phyloP scores from a whole-genome alignment of 495 filamentous ascomycete genomes.

The Xylaria sp. region DNA sequence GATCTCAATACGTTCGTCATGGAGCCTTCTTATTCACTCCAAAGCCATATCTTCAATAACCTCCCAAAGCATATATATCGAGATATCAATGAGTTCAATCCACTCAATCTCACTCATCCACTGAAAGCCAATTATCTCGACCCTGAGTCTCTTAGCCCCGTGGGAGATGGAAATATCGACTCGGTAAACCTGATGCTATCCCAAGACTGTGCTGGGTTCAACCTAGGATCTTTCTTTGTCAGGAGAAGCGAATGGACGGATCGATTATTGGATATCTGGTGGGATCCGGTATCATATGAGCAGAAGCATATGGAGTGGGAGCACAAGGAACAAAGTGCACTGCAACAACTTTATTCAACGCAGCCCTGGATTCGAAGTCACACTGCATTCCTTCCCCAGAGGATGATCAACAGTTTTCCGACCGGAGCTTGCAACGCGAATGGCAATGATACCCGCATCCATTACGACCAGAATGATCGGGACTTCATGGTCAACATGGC shows the following conservation, averaged over 20 bases:
- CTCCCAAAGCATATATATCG: constrained; percentile 81
- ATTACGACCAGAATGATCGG: constrained; percentile 83
- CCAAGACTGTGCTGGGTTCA: constrained; percentile 96
- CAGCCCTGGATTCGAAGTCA: constrained; percentile 93
- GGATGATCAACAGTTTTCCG: constrained; percentile 93
- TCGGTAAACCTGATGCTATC: constrained; percentile 89
- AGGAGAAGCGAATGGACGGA: constrained; percentile 87
- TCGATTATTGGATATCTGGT: constrained; percentile 94
- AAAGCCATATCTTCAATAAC: constrained; percentile 86
- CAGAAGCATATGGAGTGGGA: constrained; percentile 99
- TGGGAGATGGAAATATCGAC: constrained; percentile 73
- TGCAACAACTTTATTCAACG: constrained; percentile 89
- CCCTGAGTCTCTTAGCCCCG: constrained; percentile 67
- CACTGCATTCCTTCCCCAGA: constrained; percentile 88
- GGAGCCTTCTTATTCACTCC: constrained; percentile 91
- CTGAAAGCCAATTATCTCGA: constrained; percentile 76
- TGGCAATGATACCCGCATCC: constrained; percentile 73
- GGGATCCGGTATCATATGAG: constrained; percentile 97
- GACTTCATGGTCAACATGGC: constrained; percentile 99
- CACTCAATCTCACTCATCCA: constrained; percentile 90
- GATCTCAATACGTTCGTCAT: constrained; percentile 98
- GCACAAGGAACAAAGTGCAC: constrained; percentile 95
- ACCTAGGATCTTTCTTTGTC: constrained; percentile 94
- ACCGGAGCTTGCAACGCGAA: constrained; percentile 83
- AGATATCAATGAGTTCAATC: constrained; percentile 96